These are phyloP conservation scores for Teunomyces stri DNA, from an alignment of 805 yeast genomes.

Conservation along the genomic window DNA sequence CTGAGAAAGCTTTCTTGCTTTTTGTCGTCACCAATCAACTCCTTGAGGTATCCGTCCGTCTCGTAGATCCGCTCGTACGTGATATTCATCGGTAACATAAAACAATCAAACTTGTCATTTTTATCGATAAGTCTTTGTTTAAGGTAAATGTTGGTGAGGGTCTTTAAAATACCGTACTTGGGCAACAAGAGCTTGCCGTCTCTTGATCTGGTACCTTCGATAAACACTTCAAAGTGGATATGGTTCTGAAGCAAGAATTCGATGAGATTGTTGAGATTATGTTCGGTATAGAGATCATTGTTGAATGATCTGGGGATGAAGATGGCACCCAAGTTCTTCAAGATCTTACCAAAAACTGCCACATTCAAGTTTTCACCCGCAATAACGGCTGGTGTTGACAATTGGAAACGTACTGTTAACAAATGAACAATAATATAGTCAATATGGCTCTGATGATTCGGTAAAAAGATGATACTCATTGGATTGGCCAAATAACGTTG, in stretches of 20 bases:
- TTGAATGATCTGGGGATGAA: constrained; percentile 52
- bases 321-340: constrained; percentile 54
- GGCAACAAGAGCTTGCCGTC: constrained; percentile 64
- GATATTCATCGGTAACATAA: constrained; percentile 53
- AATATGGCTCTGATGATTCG: constrained; percentile 62
- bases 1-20: constrained; percentile 47
- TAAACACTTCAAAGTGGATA: constrained; percentile 55
- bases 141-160: constrained; percentile 45
- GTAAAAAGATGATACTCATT: constrained; percentile 49
- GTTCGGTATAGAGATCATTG: constrained; percentile 44
- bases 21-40: constrained; percentile 56
- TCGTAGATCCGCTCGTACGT: constrained; percentile 62
- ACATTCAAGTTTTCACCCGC: constrained; percentile 69
- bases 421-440: constrained; percentile 60
- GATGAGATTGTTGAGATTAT: constrained; percentile 45
- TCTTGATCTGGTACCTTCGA: constrained; percentile 66
- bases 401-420: constrained; percentile 50
- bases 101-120: constrained; percentile 26
- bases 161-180: constrained; percentile 59
- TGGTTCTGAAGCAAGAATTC: constrained; percentile 49
- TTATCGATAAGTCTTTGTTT: constrained; percentile 29
- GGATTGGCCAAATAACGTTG: constrained; percentile 35
- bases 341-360: constrained; percentile 49
- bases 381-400: constrained; percentile 54
- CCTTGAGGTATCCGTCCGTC: constrained; percentile 51